Evolutionary conservation across 805 yeast species (phyloP), one percentile per base, ranked within the genome.

Genomic region (Saccharomycopsis oosterbeekiorum): DNA sequence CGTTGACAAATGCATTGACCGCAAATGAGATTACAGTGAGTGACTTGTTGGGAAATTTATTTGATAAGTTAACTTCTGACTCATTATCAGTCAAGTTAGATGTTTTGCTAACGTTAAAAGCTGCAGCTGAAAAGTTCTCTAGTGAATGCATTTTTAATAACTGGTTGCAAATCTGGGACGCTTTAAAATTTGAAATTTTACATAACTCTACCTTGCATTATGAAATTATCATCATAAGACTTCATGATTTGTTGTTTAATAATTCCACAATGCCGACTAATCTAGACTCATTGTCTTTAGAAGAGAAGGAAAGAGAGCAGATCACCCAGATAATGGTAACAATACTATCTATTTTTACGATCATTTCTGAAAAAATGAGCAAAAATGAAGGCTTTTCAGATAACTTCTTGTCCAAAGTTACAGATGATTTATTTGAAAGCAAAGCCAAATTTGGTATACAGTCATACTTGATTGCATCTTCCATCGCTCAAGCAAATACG

Each of bases 141-240:
- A 67, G 72, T 0, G 77, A 76, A 5, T 76, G 82, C 0, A 71
- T 88, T 10, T 73, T 78, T 37, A 78, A 78, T 11, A 79, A 82
- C 69, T 92, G 96, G 92, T 69, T 80, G 8, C 80, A 85, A 1
- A 69, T 93, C 4, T 94, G 97, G 96, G 87, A 88, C 67, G 89
- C 96, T 0, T 74, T 93, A 59, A 93, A 93, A 70, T 91, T 83
- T 70, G 97, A 93, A 71, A 79, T 93, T n/a, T 75, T 93, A 61
- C 96, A 93, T 70, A 85, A 87, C n/a, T 82, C 26, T 21, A 55
- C 43, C 26, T 14, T 57, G 15, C 61, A 40, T 10, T 58, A 37
- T 60, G 76, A 63, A 62, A 73, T 63, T 68, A 68, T 60, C 1
- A 24, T 63, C 1, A 15, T 21, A 1, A 57, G 34, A 42, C 14